Conservation (phyloP, 2,329 filamentous ascomycete genomes). For the Bisporella sp. region DNA sequence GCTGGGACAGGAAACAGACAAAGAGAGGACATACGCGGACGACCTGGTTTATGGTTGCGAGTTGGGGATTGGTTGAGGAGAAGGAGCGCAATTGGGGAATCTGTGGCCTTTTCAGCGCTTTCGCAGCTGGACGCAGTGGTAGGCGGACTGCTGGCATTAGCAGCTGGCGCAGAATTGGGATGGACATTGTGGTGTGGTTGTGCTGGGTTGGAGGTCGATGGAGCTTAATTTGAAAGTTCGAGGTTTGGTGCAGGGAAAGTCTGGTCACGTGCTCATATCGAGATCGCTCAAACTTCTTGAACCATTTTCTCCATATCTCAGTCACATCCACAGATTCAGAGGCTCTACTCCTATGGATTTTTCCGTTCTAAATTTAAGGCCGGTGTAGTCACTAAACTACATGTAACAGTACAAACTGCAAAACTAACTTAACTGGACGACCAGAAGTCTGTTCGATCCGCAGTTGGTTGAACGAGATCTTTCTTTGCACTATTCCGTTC, state of each 20-base stretch:
- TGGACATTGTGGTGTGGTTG: slow-evolving; percentile 14
- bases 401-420: too few relatives aligned
- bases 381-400: too few relatives aligned
- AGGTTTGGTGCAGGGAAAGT: background rate
- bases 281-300: too few relatives aligned
- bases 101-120: too few relatives aligned
- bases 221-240: background rate
- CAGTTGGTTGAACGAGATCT: too few relatives aligned
- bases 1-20: background rate
- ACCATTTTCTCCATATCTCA: too few relatives aligned
- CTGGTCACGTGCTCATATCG: background rate
- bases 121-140: background rate
- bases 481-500: too few relatives aligned
- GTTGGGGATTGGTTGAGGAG: slow-evolving; percentile 21
- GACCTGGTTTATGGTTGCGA: slow-evolving; percentile 27
- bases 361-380: too few relatives aligned
- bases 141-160: slow-evolving; percentile 18
- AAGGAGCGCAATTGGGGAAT: slow-evolving; percentile 15
- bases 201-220: background rate
- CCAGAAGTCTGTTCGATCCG: too few relatives aligned
- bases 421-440: too few relatives aligned
- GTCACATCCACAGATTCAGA: too few relatives aligned
- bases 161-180: slow-evolving; percentile 19
- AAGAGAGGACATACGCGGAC: slow-evolving; percentile 14
- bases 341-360: too few relatives aligned